Conservation (phyloP, 805 yeast species). For the Metschnikowia similis region DNA sequence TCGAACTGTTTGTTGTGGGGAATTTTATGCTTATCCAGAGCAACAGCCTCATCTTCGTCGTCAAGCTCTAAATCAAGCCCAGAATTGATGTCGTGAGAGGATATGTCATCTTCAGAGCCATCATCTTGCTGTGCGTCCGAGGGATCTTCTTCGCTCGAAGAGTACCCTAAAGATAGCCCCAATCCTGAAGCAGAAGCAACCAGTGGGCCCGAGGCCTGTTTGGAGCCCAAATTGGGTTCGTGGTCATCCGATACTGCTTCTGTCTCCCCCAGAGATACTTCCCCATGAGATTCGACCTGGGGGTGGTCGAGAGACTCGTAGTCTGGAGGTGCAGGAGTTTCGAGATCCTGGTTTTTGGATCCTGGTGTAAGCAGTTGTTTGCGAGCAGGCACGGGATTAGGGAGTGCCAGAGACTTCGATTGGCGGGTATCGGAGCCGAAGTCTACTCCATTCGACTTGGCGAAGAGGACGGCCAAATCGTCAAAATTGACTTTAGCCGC, state of each 20-base stretch:
- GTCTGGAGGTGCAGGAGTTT: neutral
- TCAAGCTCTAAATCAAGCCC: slow-evolving; percentile 17
- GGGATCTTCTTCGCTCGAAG: slow-evolving; percentile 22
- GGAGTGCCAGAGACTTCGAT: neutral
- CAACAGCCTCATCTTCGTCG: slow-evolving; percentile 1
- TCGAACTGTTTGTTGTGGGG: neutral
- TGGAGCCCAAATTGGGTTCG: neutral
- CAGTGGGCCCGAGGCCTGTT: neutral
- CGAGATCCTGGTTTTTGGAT: neutral
- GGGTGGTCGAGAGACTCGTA: neutral
- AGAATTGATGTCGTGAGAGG: slow-evolving; percentile 5
- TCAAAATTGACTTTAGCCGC: slow-evolving; percentile 24
- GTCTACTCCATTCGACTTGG: slow-evolving; percentile 21
- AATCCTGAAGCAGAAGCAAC: neutral
- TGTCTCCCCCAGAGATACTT: neutral
- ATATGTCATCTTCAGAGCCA: slow-evolving; percentile 1
- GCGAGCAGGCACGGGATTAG: neutral
- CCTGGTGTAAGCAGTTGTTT: neutral
- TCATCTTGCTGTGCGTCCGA: slow-evolving; percentile 1
- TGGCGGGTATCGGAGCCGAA: neutral
- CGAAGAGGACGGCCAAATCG: slow-evolving; percentile 26
- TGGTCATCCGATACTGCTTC: neutral
- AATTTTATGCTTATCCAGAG: neutral
- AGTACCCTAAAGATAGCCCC: slow-evolving; percentile 21
- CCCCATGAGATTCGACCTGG: neutral